Conservation (phyloP, 306 rosid genomes). For the Abrus precatorius region DNA sequence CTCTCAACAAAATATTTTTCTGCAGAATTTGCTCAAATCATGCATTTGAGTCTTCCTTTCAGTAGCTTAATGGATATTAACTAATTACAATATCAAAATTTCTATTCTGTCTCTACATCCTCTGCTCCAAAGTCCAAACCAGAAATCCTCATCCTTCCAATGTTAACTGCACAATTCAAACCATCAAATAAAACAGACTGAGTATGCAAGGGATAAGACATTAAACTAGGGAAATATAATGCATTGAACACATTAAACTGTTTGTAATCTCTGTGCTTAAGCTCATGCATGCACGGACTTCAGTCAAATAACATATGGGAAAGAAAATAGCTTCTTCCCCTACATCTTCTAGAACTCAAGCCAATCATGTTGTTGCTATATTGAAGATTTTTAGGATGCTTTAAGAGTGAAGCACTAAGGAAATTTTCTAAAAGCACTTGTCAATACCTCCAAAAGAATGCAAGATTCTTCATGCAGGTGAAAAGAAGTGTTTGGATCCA, state of each 20-base stretch:
- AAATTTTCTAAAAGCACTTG: conserved; percentile 15
- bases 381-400: not conserved
- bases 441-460: conserved; percentile 12
- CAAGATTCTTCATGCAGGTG: conserved; percentile 6
- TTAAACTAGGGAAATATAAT: not conserved
- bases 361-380: not conserved
- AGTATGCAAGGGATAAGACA: not conserved
- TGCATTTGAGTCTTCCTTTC: conserved; percentile 8
- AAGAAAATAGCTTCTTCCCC: conserved; percentile 22
- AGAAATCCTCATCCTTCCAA: conserved; percentile 82
- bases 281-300: conserved; percentile 25
- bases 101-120: conserved; percentile 50
- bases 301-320: not conserved
- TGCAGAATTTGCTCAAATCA: conserved; percentile 36
- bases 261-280: conserved; percentile 23
- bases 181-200: conserved; percentile 19
- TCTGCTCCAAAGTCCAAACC: conserved; percentile 75
- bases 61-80: conserved; percentile 28
- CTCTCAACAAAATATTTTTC: conserved; percentile 18
- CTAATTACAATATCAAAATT: conserved; percentile 20
- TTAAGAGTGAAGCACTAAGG: not conserved
- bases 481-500: conserved; percentile 18
- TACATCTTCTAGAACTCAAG: not conserved
- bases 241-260: conserved; percentile 17
- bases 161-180: conserved; percentile 69